Base-by-base conservation (phyloP, 805 yeast species). In the Lipomyces starkeyi region DNA sequence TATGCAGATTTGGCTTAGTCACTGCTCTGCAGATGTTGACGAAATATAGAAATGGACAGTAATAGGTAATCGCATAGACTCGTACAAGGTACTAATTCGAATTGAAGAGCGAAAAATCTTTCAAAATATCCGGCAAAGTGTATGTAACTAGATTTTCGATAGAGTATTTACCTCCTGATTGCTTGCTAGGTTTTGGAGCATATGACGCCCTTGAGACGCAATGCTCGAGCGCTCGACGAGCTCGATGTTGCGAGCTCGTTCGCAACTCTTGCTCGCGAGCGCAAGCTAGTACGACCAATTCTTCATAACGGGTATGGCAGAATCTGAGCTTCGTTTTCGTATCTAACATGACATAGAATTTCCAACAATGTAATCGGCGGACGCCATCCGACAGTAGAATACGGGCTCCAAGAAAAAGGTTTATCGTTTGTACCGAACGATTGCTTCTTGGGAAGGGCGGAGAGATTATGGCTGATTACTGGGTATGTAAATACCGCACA, bases 361-460 rank as follows among this genome's bases (percentile, higher is more conserved):
- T 55, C 59, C 11, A 63, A 67, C 55, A 53, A 62, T 35, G 84
- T 93, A 9, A 74, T 75, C 1, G 84, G 82, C 0, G 98, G 98
- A 0, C 81, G 97, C 37, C 98, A 95, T 77, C 75, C 91, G 14
- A 93, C 92, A 17, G 98, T 94, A 1, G 98, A 94, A 75, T 85
- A 87, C 43, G 91, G 91, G 0, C 79, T 91, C 64, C 82, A 80
- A 58, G 76, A 80, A 1, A 79, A 80, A 29, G 85, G 88, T 0
- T 78, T 75, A 17, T 80, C 81, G 64, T 89, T 89, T 76, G 75
- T 83, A 71, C 52, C 87, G 69, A 83, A 85, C 66, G 80, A 82
- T 64, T 84, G 87, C 59, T 68, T 59, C 40, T 55, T 71, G 49
- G 61, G 66, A 34, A 63, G 52, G 34, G 40, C 32, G 13, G 64